phyloP scores from a whole-genome alignment of 2,329 filamentous ascomycete genomes.

The Aspergillus aculeatinus region DNA sequence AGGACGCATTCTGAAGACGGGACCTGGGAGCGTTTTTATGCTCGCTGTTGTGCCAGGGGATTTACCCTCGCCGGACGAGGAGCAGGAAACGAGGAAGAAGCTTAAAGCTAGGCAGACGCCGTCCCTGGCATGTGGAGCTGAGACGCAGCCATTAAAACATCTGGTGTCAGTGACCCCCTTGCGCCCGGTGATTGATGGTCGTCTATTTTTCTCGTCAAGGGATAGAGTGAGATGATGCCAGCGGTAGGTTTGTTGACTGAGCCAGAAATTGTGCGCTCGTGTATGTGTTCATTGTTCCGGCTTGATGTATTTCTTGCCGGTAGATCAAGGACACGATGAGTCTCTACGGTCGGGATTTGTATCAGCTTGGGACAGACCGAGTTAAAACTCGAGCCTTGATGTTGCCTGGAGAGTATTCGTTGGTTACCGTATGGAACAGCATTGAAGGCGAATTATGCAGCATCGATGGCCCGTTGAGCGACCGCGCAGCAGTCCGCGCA shows the following conservation, averaged over 20 bases:
- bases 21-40: not conserved
- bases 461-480: slow-evolving; percentile 6
- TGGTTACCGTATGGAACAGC: too few relatives aligned
- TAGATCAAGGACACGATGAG: too few relatives aligned
- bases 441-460: not conserved
- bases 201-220: not conserved
- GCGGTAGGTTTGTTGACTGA: not conserved
- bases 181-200: not conserved
- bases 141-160: not conserved
- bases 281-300: too few relatives aligned
- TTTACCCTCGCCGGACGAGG: not conserved
- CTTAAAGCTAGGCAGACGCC: not conserved
- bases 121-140: not conserved
- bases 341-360: too few relatives aligned
- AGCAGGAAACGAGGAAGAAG: not conserved
- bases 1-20: too few relatives aligned
- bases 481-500: slow-evolving; percentile 18
- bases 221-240: not conserved
- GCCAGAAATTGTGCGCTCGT: too few relatives aligned
- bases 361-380: too few relatives aligned
- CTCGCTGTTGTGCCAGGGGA: not conserved
- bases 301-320: too few relatives aligned
- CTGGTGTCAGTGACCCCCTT: not conserved
- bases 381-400: too few relatives aligned
- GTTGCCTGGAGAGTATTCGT: not conserved